Conservation (phyloP, 768 basidiomycete species). For the Brasilioporus rufonigricans region DNA sequence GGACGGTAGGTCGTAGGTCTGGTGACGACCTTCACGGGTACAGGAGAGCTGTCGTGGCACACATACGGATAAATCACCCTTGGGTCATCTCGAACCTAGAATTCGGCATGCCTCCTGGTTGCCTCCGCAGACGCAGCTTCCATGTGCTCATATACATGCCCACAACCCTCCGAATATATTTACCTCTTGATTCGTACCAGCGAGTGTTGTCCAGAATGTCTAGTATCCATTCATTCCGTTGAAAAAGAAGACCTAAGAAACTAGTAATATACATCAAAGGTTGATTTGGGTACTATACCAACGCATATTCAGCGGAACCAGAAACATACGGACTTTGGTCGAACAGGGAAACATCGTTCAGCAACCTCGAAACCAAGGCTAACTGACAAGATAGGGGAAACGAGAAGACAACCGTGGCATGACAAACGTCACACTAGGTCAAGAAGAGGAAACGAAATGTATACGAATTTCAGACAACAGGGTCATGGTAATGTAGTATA, state of each 20-base stretch:
- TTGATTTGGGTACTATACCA: constrained; percentile 16
- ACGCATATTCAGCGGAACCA: constrained; percentile 2
- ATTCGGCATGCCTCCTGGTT: too few species aligned
- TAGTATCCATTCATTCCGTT: constrained; percentile 5
- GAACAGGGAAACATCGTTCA: background rate
- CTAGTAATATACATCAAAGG: constrained; percentile 27
- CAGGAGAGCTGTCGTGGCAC: too few species aligned
- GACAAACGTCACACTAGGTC: constrained; percentile 2
- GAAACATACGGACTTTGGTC: constrained; percentile 9
- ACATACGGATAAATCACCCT: too few species aligned
- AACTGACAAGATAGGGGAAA: too few species aligned
- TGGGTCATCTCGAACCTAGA: too few species aligned
- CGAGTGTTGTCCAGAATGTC: background rate
- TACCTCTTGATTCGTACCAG: background rate
- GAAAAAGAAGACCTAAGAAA: background rate
- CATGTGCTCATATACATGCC: too few species aligned
- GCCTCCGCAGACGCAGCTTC: too few species aligned
- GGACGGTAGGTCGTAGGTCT: constrained; percentile 16
- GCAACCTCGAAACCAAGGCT: constrained; percentile 1
- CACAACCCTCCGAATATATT: background rate
- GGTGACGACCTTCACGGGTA: too few species aligned
- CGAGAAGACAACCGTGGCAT: too few species aligned
- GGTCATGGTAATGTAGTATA: constrained; percentile 32
- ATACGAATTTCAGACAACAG: constrained; percentile 20
- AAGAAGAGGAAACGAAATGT: constrained; percentile 9